These are phyloP conservation scores for Bocquillonia castaneifolia DNA, from an alignment of 441 rosid species.

Conservation along the genomic window DNA sequence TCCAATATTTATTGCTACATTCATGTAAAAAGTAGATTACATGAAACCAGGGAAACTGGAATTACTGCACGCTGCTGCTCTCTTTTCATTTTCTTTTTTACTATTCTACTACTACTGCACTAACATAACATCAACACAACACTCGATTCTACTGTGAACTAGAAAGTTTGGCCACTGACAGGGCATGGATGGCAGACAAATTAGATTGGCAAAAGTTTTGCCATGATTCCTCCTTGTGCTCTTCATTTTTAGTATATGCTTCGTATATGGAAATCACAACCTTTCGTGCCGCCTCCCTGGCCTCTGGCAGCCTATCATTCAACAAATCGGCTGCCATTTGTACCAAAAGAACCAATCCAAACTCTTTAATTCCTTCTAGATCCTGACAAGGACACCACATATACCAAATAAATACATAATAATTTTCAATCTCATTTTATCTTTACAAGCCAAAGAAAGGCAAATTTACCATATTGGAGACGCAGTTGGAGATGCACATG, in stretches of 20 bases:
- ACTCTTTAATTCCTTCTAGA: constrained; percentile 49
- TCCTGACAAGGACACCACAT: constrained; percentile 33
- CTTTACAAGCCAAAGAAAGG: constrained; percentile 2
- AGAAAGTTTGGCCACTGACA: constrained; percentile 52
- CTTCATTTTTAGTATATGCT: constrained; percentile 42
- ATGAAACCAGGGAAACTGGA: neutral
- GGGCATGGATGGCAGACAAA: constrained; percentile 51
- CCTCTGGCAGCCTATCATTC: constrained; percentile 82
- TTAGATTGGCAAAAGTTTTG: constrained; percentile 63
- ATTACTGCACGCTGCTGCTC: neutral
- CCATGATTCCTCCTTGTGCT: constrained; percentile 60
- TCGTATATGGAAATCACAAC: constrained; percentile 38
- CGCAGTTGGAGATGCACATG: constrained; percentile 50
- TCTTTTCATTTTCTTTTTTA: neutral
- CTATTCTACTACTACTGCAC: neutral
- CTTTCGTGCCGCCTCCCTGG: constrained; percentile 84
- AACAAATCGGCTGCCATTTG: constrained; percentile 59
- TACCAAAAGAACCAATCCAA: constrained; percentile 47
- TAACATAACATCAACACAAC: neutral
- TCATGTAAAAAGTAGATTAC: constrained; percentile 17
- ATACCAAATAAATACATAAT: neutral
- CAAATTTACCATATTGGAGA: constrained; percentile 57
- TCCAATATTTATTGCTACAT: neutral
- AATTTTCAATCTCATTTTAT: neutral
- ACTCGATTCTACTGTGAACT: constrained; percentile 15